Evolutionary conservation across 495 filamentous ascomycete species (phyloP).

Genomic region (Tirmania nivea): DNA sequence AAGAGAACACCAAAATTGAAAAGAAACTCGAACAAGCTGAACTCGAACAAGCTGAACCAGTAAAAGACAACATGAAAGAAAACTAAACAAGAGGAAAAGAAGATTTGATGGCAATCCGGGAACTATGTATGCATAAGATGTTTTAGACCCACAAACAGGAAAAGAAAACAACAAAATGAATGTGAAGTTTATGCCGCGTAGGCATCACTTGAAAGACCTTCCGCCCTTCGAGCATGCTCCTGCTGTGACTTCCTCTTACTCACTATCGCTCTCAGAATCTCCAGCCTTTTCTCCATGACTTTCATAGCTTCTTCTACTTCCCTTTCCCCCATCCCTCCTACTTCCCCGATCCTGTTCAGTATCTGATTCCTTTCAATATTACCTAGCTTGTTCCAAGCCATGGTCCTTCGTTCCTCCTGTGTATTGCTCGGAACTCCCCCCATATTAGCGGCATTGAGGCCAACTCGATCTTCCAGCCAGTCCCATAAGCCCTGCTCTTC

Average conservation of each 20-base stretch:
- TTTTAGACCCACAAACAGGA: too few relatives aligned
- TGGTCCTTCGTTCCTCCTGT: conserved; percentile 15
- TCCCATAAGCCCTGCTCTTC: conserved; percentile 89
- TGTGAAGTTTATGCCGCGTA: too few relatives aligned
- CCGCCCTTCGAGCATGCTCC: background rate
- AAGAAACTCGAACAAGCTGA: too few relatives aligned
- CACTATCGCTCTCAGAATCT: conserved; percentile 50
- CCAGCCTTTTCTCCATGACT: conserved; percentile 63
- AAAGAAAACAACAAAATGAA: too few relatives aligned
- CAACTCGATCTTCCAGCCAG: conserved; percentile 80
- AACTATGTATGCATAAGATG: too few relatives aligned
- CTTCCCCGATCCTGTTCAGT: background rate
- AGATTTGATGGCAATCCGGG: too few relatives aligned
- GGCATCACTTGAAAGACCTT: background rate
- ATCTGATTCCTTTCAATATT: background rate
- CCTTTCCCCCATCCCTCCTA: conserved; percentile 50
- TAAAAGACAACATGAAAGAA: too few relatives aligned
- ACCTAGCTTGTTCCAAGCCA: background rate
- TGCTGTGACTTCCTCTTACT: conserved; percentile 28
- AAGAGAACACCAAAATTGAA: too few relatives aligned
- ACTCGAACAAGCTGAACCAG: too few relatives aligned
- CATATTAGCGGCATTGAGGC: conserved; percentile 23
- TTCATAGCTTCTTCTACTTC: conserved; percentile 69
- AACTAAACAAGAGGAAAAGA: too few relatives aligned
- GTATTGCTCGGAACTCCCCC: conserved; percentile 35